These are phyloP conservation scores for Neurospora sp. DNA, from an alignment of 495 filamentous ascomycete genomes.

Conservation along the genomic window DNA sequence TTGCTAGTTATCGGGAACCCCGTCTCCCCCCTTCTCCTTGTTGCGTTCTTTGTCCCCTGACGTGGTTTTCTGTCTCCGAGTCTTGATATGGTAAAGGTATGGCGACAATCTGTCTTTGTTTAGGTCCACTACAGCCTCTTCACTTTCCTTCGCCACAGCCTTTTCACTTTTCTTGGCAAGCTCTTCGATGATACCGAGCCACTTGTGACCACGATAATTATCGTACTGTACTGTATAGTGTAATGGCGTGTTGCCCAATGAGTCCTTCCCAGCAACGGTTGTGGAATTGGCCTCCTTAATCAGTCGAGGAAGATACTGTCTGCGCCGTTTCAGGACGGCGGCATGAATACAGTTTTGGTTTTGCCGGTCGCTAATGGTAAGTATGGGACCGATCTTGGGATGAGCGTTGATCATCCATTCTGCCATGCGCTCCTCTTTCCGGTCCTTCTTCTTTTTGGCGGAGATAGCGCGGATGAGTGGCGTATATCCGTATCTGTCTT, in stretches of 20 bases:
- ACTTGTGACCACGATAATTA: slow-evolving; percentile 2
- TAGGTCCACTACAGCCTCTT: slow-evolving; percentile 7
- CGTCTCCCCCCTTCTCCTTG: neutral
- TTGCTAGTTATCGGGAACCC: neutral
- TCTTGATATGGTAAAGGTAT: slow-evolving; percentile 16
- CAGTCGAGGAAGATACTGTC: neutral
- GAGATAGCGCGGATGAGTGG: slow-evolving; percentile 15
- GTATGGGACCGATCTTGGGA: slow-evolving; percentile 13
- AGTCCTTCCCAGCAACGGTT: slow-evolving; percentile 14
- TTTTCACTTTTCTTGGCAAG: slow-evolving; percentile 14
- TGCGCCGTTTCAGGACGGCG: slow-evolving; percentile 13
- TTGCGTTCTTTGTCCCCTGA: neutral
- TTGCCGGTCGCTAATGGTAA: slow-evolving; percentile 11
- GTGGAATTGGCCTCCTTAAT: slow-evolving; percentile 10
- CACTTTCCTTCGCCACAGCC: slow-evolving; percentile 10
- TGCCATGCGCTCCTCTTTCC: neutral
- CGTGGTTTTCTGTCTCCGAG: neutral
- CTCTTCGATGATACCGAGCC: neutral
- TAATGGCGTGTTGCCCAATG: slow-evolving; percentile 17
- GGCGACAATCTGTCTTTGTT: slow-evolving; percentile 10
- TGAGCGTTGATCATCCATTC: slow-evolving; percentile 20
- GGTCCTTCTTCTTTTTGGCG: slow-evolving; percentile 9
- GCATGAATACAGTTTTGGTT: slow-evolving; percentile 15
- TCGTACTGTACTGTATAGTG: slow-evolving; percentile 21
- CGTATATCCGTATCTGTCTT: slow-evolving; percentile 13